Base-by-base conservation (phyloP, 495 filamentous ascomycete genomes). In the Baudoinia panamericana region DNA sequence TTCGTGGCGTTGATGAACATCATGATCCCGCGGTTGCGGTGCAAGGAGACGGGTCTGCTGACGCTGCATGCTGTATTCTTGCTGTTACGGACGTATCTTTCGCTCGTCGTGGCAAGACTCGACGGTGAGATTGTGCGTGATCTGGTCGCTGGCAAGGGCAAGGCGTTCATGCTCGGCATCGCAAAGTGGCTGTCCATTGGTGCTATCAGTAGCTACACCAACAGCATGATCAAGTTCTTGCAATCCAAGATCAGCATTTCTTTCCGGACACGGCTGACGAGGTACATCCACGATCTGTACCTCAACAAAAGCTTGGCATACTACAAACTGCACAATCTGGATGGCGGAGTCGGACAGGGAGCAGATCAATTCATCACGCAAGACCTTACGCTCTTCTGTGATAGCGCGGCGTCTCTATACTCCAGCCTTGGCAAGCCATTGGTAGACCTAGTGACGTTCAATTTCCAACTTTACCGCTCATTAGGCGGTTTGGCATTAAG, bases 331-430 rank as follows among this genome's bases (percentile, higher is more conserved):
- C 73, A 80, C 29, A 96, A 95, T 55, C 66, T 95, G 29, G 92
- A 99, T 50, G 90, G 92, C 10, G 86, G 87, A 0, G 76, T 96
- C 26, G 88, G 84, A 4, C 83, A 86, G 53, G 82, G 82, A 5
- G 80, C 85, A 15, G 92, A 99, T 59, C 92, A 96, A 55, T 99
- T 87, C 61, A 95, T 99, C 58, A 95, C 88, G 0, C 87, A 95
- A 54, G 92, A 99, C 60, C 71, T 99, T 4, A 93, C 90, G 0
- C 66, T 92, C 9, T 96, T 99, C 66, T 96, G 92, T 53, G 76
- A 78, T 25, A 78, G 85, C 11, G 87, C 92, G 10, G 87, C 92
- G n/a, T 76, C 83, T 20, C 61, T 99, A 1, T 95, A 95, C 61
- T 95, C 88, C 2, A 94, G 86, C 0, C 72, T 99, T 29, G 92